Evolutionary conservation across 2,329 filamentous ascomycete species (phyloP), one percentile per base, ranked within the genome.

Genomic region (Alternaria longipes): DNA sequence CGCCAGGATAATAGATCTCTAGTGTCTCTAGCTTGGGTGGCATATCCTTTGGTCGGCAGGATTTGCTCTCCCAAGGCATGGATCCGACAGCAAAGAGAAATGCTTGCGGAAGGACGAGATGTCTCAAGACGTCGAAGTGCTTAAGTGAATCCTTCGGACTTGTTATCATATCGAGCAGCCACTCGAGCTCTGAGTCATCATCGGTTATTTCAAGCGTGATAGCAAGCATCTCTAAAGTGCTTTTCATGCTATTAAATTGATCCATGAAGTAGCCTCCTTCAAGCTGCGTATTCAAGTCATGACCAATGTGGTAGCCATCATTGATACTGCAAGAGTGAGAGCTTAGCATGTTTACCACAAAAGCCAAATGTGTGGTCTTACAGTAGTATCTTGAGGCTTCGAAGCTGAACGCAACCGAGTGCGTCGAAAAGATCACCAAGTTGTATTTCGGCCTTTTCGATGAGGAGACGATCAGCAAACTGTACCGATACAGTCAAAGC

Each of bases 351-450:
- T 22, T 9, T 20, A 34, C 9, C 9, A 8, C 7, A n/a, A 5
- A 20, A 6, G n/a, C 4, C 16, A 12, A 9, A 49, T 14, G 18
- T 6, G 28, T 26, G 30, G 14, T 50, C 54, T 56, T 14, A 56
- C 41, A 72, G 53, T 3, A 56, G 41, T 5, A 73, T 55, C 12
- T 58, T 63, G 14, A 73, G 65, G 22, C 45, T 61, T 5, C n/a
- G 59, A 20, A 73, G 47, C 3, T 26, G 26, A 8, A 38, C 44
- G 46, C 65, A 73, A 18, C 55, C 65, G 34, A 73, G 51, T 3
- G 71, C 69, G 32, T 69, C 65, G 18, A 73, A 60, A 3, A 73
- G 51, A 32, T 66, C 61, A 12, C 59, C 36, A 20, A 73, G 62
- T n/a, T 63, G 45, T 8, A 64, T 54, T 5, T 66, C 64, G n/a